phyloP scores from a whole-genome alignment of 441 rosid genomes.

The Jatropha podagrica region DNA sequence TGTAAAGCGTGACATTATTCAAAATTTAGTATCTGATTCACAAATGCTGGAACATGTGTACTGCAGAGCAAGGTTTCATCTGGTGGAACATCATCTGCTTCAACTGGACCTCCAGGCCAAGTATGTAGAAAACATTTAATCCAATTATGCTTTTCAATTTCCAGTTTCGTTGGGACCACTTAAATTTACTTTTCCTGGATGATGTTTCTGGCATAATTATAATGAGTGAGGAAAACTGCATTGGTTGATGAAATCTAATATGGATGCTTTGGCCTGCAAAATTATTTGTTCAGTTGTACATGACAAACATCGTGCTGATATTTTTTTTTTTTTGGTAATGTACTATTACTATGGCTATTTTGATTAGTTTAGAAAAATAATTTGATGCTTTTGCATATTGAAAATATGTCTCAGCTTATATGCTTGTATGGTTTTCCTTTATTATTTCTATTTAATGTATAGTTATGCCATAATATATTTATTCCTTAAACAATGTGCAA shows the following conservation, averaged over 20 bases:
- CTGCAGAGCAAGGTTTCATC: conserved; percentile 62
- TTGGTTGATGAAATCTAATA: not conserved
- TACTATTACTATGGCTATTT: too few species aligned
- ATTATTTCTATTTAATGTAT: too few species aligned
- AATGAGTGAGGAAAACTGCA: not conserved
- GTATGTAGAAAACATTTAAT: conserved; percentile 30
- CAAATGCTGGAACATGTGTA: not conserved
- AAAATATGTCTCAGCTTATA: too few species aligned
- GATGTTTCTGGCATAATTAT: not conserved
- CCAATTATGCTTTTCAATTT: too few species aligned
- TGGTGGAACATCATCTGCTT: conserved; percentile 55
- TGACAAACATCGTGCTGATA: too few species aligned
- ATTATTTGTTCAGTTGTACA: too few species aligned
- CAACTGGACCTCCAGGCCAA: conserved; percentile 49
- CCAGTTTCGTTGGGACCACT: not conserved
- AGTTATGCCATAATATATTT: too few species aligned
- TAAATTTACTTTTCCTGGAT: not conserved
- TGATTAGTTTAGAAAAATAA: too few species aligned
- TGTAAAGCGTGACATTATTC: not conserved
- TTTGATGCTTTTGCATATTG: too few species aligned
- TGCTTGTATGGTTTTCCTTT: too few species aligned
- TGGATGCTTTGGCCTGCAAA: not conserved
- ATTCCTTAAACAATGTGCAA: too few species aligned
- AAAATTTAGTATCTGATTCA: not conserved
- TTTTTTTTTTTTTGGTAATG: too few species aligned